Percentiles rank a stretch among this genome's conserved stretches.
Evolutionary conservation across 2,329 filamentous ascomycete species (phyloP).

Genomic region (Colletotrichum filicis): DNA sequence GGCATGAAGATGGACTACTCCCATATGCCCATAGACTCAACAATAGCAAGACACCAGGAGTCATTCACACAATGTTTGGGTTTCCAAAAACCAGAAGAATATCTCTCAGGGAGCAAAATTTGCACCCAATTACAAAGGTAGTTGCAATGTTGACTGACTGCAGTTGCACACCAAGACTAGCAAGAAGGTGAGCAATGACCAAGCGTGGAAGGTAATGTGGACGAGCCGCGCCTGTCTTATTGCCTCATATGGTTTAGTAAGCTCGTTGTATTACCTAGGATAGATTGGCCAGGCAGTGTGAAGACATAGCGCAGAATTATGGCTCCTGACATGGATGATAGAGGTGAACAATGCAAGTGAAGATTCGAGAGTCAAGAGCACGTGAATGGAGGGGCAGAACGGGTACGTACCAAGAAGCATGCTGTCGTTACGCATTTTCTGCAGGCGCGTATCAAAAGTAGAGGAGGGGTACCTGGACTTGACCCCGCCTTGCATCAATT

Average conservation of each 20-base stretch:
- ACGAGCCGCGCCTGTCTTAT: neutral
- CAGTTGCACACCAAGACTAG: too few species aligned
- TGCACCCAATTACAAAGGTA: too few species aligned
- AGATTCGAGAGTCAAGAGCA: neutral
- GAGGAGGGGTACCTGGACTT: conserved; percentile 26
- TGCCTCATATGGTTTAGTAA: neutral
- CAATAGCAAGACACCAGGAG: too few species aligned
- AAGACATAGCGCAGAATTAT: neutral
- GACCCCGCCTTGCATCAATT: conserved; percentile 34
- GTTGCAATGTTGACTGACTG: too few species aligned
- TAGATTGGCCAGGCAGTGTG: neutral
- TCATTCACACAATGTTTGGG: too few species aligned
- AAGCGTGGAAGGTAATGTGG: too few species aligned
- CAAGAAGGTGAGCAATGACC: too few species aligned
- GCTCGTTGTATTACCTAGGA: neutral
- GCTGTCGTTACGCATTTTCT: neutral
- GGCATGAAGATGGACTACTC: too few species aligned
- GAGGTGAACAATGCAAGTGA: neutral
- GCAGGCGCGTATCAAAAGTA: neutral
- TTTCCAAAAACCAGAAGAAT: too few species aligned
- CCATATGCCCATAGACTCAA: too few species aligned
- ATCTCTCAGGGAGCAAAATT: fast-evolving
- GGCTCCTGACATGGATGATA: neutral
- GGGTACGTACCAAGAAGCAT: conserved; percentile 10
- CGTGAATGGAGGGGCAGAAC: conserved; percentile 32